phyloP scores from a whole-genome alignment of 2,329 filamentous ascomycete genomes.

The Zasmidium citrigriseum region DNA sequence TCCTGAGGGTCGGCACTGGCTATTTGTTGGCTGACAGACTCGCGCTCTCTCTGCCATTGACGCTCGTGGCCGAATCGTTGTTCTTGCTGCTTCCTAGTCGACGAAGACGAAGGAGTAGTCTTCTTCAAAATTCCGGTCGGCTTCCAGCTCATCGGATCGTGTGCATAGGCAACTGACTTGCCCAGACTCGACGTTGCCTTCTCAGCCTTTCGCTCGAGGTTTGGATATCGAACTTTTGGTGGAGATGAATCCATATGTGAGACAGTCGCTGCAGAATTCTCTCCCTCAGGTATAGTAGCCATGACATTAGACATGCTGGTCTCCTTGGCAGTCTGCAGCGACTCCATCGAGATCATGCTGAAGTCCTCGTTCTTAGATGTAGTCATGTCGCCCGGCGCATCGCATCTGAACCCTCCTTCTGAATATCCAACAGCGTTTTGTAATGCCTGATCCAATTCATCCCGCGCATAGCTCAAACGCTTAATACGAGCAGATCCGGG shows the following conservation, averaged over 20 bases:
- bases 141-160: slow-evolving; percentile 31
- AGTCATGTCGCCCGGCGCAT: slow-evolving; percentile 43
- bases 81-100: neutral
- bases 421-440: slow-evolving; percentile 28
- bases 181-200: slow-evolving; percentile 10
- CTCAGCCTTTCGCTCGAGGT: slow-evolving; percentile 18
- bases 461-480: slow-evolving; percentile 30
- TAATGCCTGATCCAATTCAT: slow-evolving; percentile 33
- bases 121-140: slow-evolving; percentile 15
- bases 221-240: slow-evolving; percentile 26
- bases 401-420: neutral
- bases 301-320: slow-evolving; percentile 20
- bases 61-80: neutral
- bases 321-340: slow-evolving; percentile 39
- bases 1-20: slow-evolving; percentile 18
- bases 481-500: slow-evolving; percentile 22
- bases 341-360: slow-evolving; percentile 53
- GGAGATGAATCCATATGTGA: slow-evolving; percentile 36
- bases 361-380: slow-evolving; percentile 52
- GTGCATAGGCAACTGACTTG: slow-evolving; percentile 1
- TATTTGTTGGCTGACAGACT: slow-evolving; percentile 24
- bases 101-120: neutral
- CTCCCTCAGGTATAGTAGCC: slow-evolving; percentile 9
- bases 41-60: slow-evolving; percentile 21
- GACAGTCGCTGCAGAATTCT: slow-evolving; percentile 22